Evolutionary conservation across 495 filamentous ascomycete species (phyloP).

Genomic region (Entonaema liquescens): DNA sequence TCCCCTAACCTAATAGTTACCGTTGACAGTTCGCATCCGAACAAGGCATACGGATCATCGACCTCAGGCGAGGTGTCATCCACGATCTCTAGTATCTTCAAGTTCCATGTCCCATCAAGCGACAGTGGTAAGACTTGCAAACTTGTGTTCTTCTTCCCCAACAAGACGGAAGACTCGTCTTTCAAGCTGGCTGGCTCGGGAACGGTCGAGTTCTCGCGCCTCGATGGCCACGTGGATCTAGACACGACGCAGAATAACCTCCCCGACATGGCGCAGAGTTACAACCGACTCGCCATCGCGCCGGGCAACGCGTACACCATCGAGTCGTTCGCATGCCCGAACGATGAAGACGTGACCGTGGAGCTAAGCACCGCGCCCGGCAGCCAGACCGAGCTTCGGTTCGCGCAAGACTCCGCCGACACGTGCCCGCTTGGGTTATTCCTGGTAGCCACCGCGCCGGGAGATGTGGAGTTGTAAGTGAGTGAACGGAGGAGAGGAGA

Average conservation of each 20-base stretch:
- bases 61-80: slow-evolving; percentile 64
- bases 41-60: slow-evolving; percentile 60
- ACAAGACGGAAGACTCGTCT: slow-evolving; percentile 59
- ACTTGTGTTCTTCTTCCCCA: slow-evolving; percentile 73
- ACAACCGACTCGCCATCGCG: slow-evolving; percentile 58
- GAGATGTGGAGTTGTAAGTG: slow-evolving; percentile 20
- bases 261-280: slow-evolving; percentile 56
- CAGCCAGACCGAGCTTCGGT: slow-evolving; percentile 65
- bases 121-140: slow-evolving; percentile 67
- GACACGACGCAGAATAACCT: slow-evolving; percentile 62
- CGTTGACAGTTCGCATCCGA: slow-evolving; percentile 64
- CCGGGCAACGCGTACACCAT: slow-evolving; percentile 67
- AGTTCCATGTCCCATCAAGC: slow-evolving; percentile 69
- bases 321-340: slow-evolving; percentile 64
- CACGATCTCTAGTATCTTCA: slow-evolving; percentile 69
- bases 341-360: slow-evolving; percentile 59
- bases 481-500: background rate
- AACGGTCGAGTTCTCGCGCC: slow-evolving; percentile 60
- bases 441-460: slow-evolving; percentile 51
- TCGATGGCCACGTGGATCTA: slow-evolving; percentile 50
- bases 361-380: slow-evolving; percentile 57
- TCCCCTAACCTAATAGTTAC: slow-evolving; percentile 74
- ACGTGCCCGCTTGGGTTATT: slow-evolving; percentile 71
- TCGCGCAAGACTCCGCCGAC: slow-evolving; percentile 70
- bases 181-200: slow-evolving; percentile 67